Base-by-base conservation (phyloP, 1,284 basidiomycete genomes). In the Pseudozyma flocculosa region DNA sequence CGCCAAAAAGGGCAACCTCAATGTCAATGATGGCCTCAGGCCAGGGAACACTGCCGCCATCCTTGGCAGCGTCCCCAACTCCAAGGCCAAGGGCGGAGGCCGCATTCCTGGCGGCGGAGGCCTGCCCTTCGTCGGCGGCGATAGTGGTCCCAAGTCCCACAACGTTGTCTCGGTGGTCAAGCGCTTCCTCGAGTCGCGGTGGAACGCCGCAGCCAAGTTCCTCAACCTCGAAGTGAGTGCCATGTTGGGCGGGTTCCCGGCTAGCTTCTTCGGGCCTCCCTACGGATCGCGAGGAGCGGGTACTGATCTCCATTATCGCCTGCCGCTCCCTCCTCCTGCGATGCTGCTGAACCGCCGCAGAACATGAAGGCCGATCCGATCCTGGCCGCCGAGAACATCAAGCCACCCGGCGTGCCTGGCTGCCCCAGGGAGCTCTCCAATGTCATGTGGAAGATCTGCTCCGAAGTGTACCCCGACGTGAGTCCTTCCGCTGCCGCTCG, bases 401-500 rank as follows among this genome's bases (percentile, higher is more conserved):
- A 81, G 23, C 82, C 87, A 2, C 88, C 88, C 10, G 88, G 88
- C n/a, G 78, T 82, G 24, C 84, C 84, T 21, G 82, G 82, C 1
- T 82, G 85, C 32, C 81, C 83, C 15, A 75, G 80, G 34, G 85
- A 84, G 62, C 87, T 90, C 67, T 85, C 86, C 1, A 84, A 87
- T 8, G 90, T 90, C 22, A 85, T 92, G 36, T 90, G 90, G 81
- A 93, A 92, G 79, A 81, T 92, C 18, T 88, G 89, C 9, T 83
- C 84, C 22, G 84, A 88, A 67, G 83, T 90, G 40, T 85, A 85
- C 64, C 90, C 91, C 24, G 83, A 85, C 61, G 88, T 89, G 69
- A 53, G 81, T 60, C 15, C 19, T 18, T 3, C 21, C 22, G 37
- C 14, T n/a, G 0, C 45, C 18, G 21, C 13, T 15, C n/a, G n/a